A percentile compares a stretch with the other conserved stretches of the same genome.
Conservation (phyloP, 805 yeast species). For the Brettanomyces naardenensis region DNA sequence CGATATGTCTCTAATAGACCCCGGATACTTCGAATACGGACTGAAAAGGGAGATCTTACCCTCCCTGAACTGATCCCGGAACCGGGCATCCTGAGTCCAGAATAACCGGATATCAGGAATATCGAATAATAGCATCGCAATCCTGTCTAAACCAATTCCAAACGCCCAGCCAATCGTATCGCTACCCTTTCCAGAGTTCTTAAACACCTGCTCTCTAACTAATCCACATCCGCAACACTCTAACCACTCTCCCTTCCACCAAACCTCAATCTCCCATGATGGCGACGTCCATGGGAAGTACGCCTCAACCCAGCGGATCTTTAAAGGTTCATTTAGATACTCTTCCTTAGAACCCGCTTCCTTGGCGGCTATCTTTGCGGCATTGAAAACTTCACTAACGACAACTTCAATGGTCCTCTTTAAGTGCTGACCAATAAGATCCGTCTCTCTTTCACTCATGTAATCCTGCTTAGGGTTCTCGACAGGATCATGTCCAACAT, state of each 20-base stretch:
- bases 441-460: slow-evolving; percentile 64
- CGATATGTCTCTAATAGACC: slow-evolving; percentile 78
- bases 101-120: slow-evolving; percentile 91
- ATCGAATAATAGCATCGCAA: slow-evolving; percentile 92
- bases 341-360: slow-evolving; percentile 53
- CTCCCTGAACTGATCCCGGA: slow-evolving; percentile 59
- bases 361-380: slow-evolving; percentile 55
- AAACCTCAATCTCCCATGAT: slow-evolving; percentile 95
- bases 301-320: slow-evolving; percentile 90
- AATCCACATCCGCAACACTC: slow-evolving; percentile 97
- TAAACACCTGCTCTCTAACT: slow-evolving; percentile 69
- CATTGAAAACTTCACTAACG: slow-evolving; percentile 74
- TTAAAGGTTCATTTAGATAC: slow-evolving; percentile 65
- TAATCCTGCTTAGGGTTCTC: slow-evolving; percentile 74
- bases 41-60: slow-evolving; percentile 64
- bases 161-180: slow-evolving; percentile 92
- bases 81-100: slow-evolving; percentile 82
- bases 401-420: slow-evolving; percentile 80
- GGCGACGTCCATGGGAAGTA: slow-evolving; percentile 99
- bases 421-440: slow-evolving; percentile 65
- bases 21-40: slow-evolving; percentile 89
- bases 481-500: slow-evolving; percentile 46
- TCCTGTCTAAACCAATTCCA: slow-evolving; percentile 90
- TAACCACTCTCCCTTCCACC: slow-evolving; percentile 98
- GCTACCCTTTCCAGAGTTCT: slow-evolving; percentile 55